Base-by-base conservation (phyloP, 306 rosid genomes). In the Pterocarpus macrocarpus region DNA sequence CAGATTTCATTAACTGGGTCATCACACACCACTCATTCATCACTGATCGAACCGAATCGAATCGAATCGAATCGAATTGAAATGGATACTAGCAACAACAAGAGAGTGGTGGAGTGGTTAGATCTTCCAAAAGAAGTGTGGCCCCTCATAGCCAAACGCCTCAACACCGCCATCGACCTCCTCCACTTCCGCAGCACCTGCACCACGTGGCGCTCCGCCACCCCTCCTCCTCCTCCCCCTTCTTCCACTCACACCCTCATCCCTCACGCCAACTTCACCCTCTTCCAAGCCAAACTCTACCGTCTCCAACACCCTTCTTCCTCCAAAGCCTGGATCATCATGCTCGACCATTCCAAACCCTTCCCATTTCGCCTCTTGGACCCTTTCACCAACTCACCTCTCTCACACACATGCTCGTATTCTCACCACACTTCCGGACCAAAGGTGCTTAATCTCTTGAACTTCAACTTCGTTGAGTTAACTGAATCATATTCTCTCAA, bases 131-230 rank as follows among this genome's bases (percentile, higher is more conserved):
- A 30, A 5, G 89, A 83, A 32, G 57, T 88, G 5, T 88, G 81
- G 81, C 11, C 80, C 2, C 36, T 7, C 5, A 71, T 88, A 49
- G 87, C 73, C 28, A 28, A 69, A 41, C 50, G 53, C 15, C 78
- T 88, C 41, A 38, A 62, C 59, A 70, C 35, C 28, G 30, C 13
- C 44, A 55, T 87, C 50, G 89, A 87, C 16, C 33, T 61, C 70
- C 71, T 87, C 75, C 87, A 86, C 11, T 87, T 87, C 32, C 87
- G 90, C 57, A 82, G 89, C 30, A 75, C 79, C 34, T 89, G 89
- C 58, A 22, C 55, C 1, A 52, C 82, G 16, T 89, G 92, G 89
- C 91, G 87, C 7, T 79, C 85, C 5, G 34, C 71, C 15, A 2
- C 81, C 70, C 85, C 85, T 65, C 71, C 61, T 15, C 71, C 61